Conservation (phyloP, 441 rosid species). For the Populus hybrid region DNA sequence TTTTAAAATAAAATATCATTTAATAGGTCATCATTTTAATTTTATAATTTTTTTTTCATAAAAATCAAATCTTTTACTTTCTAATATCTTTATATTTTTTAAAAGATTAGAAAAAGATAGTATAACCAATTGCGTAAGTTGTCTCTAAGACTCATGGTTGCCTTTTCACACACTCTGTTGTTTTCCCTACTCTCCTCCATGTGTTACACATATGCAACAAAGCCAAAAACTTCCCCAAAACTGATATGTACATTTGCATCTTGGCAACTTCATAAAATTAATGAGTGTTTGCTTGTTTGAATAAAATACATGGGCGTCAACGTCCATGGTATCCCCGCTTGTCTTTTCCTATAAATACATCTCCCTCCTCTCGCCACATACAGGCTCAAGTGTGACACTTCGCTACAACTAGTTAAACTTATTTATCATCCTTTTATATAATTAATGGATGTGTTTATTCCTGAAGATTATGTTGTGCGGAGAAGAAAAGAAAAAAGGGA, state of each 20-base stretch:
- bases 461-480: slow-evolving; percentile 52
- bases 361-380: too few species aligned
- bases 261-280: neutral
- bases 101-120: too few species aligned
- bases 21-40: too few species aligned
- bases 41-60: too few species aligned
- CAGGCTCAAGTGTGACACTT: too few species aligned
- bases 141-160: neutral
- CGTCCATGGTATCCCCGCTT: slow-evolving; percentile 29
- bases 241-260: neutral
- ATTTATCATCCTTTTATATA: neutral
- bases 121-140: neutral
- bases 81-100: too few species aligned
- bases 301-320: slow-evolving; percentile 22
- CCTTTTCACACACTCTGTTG: slow-evolving; percentile 3
- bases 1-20: too few species aligned
- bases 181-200: neutral
- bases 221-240: slow-evolving; percentile 6
- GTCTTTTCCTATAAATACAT: slow-evolving; percentile 5
- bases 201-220: slow-evolving; percentile 12
- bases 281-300: neutral
- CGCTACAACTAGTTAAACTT: neutral
- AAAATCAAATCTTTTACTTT: too few species aligned
- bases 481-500: slow-evolving; percentile 53
- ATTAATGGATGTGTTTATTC: slow-evolving; percentile 52